phyloP scores from a whole-genome alignment of 1,284 basidiomycete genomes.

The Melampsora larici-populina region DNA sequence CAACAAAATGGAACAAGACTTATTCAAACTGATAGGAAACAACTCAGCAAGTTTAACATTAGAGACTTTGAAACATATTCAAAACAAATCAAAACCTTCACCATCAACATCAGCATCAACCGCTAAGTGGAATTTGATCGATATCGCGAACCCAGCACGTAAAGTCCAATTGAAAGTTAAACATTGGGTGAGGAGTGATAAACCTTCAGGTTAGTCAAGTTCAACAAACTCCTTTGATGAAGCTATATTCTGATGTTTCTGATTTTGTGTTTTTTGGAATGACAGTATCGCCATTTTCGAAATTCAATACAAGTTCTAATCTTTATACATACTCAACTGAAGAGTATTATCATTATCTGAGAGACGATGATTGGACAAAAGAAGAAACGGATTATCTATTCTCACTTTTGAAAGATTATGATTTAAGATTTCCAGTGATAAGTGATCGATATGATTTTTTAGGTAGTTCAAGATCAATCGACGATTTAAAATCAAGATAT shows the following conservation, averaged over 20 bases:
- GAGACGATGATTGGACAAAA: constrained; percentile 82
- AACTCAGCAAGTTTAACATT: too few species aligned
- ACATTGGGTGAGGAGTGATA: constrained; percentile 28
- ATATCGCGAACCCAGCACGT: constrained; percentile 22
- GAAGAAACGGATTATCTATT: constrained; percentile 96
- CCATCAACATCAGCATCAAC: too few species aligned
- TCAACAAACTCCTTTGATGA: neutral
- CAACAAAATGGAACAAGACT: too few species aligned
- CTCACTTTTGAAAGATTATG: constrained; percentile 72
- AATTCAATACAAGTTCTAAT: constrained; percentile 70
- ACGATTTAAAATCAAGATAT: constrained; percentile 94
- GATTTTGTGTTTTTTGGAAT: neutral
- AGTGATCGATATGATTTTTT: constrained; percentile 81
- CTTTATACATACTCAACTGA: constrained; percentile 80
- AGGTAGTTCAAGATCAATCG: constrained; percentile 39
- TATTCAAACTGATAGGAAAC: too few species aligned
- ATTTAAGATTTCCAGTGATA: constrained; percentile 84
- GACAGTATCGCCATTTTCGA: constrained; percentile 61
- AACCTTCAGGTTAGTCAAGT: constrained; percentile 14
- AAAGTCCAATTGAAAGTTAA: constrained; percentile 31
- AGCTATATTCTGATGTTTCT: neutral
- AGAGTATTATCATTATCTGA: constrained; percentile 76
- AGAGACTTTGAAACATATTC: too few species aligned
- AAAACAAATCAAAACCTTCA: too few species aligned
- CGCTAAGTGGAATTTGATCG: constrained; percentile 3